Percentiles rank a stretch among this genome's conserved stretches.
Evolutionary conservation across 208 protist genomes (phyloP).

Genomic region (Trypanosoma brucei): DNA sequence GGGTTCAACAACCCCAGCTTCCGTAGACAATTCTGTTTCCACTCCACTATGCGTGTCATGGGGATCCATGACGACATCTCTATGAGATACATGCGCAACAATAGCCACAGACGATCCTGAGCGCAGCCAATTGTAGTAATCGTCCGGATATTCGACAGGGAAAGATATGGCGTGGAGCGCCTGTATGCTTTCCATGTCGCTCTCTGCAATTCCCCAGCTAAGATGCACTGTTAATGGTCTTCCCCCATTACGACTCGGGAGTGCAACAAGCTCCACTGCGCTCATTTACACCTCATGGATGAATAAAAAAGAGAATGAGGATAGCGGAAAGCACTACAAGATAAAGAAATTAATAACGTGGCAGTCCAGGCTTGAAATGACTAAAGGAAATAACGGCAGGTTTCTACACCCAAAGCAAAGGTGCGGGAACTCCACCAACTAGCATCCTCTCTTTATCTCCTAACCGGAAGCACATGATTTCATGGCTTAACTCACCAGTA

Average conservation of each 20-base stretch:
- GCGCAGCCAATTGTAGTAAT: conserved; percentile 58
- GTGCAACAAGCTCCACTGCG: conserved; percentile 6
- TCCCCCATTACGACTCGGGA: background rate
- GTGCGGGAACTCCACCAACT: too few species aligned
- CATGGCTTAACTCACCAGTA: too few species aligned
- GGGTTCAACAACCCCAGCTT: conserved; percentile 6
- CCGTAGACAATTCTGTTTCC: background rate
- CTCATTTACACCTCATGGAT: conserved; percentile 2
- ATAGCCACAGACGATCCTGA: conserved; percentile 36
- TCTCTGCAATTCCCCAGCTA: conserved; percentile 53
- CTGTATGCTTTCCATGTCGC: conserved; percentile 38
- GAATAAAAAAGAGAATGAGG: conserved; percentile 9
- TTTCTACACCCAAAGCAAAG: too few species aligned
- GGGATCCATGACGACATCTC: background rate
- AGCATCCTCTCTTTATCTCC: too few species aligned
- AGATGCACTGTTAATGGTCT: conserved; percentile 28
- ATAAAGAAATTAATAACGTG: too few species aligned
- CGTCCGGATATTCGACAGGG: conserved; percentile 40
- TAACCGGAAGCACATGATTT: too few species aligned
- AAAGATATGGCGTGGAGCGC: conserved; percentile 56
- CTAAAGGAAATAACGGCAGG: too few species aligned
- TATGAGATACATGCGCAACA: conserved; percentile 18
- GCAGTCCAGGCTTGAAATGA: too few species aligned
- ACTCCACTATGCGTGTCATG: background rate
- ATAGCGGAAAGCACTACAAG: background rate